Base-by-base conservation (phyloP, 1,284 basidiomycete genomes). In the Jaminaea rosea region DNA sequence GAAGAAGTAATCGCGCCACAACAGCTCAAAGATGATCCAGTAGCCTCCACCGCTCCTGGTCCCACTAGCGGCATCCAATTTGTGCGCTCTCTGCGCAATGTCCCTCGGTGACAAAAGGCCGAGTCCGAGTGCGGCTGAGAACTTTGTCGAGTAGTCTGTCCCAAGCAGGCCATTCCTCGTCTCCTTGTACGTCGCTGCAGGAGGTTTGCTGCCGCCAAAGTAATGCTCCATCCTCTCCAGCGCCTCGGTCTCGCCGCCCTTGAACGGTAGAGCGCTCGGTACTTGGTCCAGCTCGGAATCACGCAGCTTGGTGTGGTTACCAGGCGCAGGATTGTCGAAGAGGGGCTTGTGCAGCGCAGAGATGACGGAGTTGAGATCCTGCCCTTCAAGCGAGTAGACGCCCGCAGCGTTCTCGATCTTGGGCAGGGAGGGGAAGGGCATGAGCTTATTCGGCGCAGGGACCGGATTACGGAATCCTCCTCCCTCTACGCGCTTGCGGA, bases 1-100 rank as follows among this genome's bases (percentile, higher is more conserved):
- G 52, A 55, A 65, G 84, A 26, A 88, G 56, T 67, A 69, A 50
- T 69, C 67, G 11, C 65, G 50, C 67, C 67, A 69, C 3, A 69
- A 56, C 0, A 69, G 58, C 44, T 69, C 67, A 28, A 69, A 69
- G 13, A 65, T 34, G 52, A 69, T 62, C 66, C 66, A 68, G 50
- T 68, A 68, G 9, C 65, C 65, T 8, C 65, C 56, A 10, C 53
- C 67, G 3, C 48, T 55, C 13, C 60, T 58, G 45, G 29, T 5
- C 24, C 36, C n/a, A 0, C 17, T 46, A 13, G 27, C 17, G 3
- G 13, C 27, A 50, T 67, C 67, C 32, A 69, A 52, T 24, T 61
- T 45, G 21, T 29, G 52, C 0, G 65, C 63, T 17, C 49, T 48
- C 15, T 63, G 49, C 0, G 65, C 65, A 29, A 69, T 62, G 5